Evolutionary conservation across 1,284 basidiomycete species (phyloP).

Genomic region (Apiotrichum laibachii): DNA sequence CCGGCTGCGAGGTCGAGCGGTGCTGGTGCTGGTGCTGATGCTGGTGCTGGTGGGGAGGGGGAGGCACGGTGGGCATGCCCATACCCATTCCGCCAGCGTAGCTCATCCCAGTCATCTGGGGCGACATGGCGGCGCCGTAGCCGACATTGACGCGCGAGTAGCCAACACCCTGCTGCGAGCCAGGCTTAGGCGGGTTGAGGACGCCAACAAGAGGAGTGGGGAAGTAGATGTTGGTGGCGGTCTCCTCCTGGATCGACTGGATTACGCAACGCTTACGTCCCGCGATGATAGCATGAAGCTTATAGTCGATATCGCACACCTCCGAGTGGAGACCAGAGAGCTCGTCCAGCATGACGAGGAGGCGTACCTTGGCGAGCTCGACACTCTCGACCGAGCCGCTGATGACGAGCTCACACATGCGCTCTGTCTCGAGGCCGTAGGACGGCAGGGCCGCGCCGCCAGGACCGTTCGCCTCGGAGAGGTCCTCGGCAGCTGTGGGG

Average conservation of each 20-base stretch:
- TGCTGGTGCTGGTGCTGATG: conserved; percentile 23
- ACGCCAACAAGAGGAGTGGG: conserved; percentile 87
- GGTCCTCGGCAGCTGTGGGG: conserved; percentile 8
- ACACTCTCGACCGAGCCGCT: conserved; percentile 82
- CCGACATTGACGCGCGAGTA: conserved; percentile 31
- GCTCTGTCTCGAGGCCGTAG: conserved; percentile 84
- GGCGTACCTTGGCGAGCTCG: conserved; percentile 81
- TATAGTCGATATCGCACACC: conserved; percentile 89
- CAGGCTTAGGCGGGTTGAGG: conserved; percentile 52
- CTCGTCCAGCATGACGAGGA: conserved; percentile 93
- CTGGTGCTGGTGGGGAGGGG: conserved; percentile 15
- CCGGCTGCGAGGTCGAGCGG: conserved; percentile 26
- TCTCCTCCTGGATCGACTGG: conserved; percentile 94
- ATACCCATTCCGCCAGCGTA: conserved; percentile 21
- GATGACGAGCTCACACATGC: conserved; percentile 86
- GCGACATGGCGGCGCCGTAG: conserved; percentile 23
- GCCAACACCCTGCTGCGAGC: conserved; percentile 32
- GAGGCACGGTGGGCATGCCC: conserved; percentile 21
- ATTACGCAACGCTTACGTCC: conserved; percentile 83
- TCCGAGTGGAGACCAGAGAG: conserved; percentile 88
- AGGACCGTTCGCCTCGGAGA: conserved; percentile 5
- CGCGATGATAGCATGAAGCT: conserved; percentile 86
- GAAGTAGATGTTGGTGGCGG: conserved; percentile 93
- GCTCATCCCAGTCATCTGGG: conserved; percentile 30
- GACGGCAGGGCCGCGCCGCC: conserved; percentile 13